Conservation (phyloP, 257 asterid species). For the Leptodermis oblonga region DNA sequence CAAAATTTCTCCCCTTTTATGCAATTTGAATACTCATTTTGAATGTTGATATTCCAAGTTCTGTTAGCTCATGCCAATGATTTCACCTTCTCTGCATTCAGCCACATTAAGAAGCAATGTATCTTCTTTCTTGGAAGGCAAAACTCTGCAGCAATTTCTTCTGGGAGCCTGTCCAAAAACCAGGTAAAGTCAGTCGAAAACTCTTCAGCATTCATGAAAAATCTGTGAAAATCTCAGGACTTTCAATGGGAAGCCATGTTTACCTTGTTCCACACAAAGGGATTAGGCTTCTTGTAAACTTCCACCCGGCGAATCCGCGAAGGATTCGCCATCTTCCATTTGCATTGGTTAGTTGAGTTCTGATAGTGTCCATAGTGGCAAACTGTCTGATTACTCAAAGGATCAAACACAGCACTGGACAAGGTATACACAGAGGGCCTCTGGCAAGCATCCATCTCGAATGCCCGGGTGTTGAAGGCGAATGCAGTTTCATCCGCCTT, state of each 20-base stretch:
- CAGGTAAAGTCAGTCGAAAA: background rate
- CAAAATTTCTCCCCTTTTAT: background rate
- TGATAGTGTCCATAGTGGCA: slow-evolving; percentile 17
- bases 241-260: background rate
- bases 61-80: background rate
- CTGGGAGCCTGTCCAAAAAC: slow-evolving; percentile 32
- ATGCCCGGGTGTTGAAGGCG: slow-evolving; percentile 34
- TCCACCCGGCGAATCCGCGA: slow-evolving; percentile 19
- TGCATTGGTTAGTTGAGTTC: slow-evolving; percentile 6
- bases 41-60: background rate
- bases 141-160: slow-evolving; percentile 44
- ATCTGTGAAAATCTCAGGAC: background rate
- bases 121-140: slow-evolving; percentile 29
- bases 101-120: slow-evolving; percentile 36
- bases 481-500: slow-evolving; percentile 20
- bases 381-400: slow-evolving; percentile 13
- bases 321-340: slow-evolving; percentile 27
- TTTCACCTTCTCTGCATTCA: slow-evolving; percentile 34
- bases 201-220: background rate
- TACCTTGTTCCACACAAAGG: slow-evolving; percentile 45
- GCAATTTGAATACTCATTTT: background rate
- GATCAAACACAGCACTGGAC: slow-evolving; percentile 15
- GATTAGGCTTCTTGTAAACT: slow-evolving; percentile 37
- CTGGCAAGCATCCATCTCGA: slow-evolving; percentile 25
- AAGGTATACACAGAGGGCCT: slow-evolving; percentile 27